Base-by-base conservation (phyloP, 2,329 filamentous ascomycete species). In the Cytospora paraplurivora region DNA sequence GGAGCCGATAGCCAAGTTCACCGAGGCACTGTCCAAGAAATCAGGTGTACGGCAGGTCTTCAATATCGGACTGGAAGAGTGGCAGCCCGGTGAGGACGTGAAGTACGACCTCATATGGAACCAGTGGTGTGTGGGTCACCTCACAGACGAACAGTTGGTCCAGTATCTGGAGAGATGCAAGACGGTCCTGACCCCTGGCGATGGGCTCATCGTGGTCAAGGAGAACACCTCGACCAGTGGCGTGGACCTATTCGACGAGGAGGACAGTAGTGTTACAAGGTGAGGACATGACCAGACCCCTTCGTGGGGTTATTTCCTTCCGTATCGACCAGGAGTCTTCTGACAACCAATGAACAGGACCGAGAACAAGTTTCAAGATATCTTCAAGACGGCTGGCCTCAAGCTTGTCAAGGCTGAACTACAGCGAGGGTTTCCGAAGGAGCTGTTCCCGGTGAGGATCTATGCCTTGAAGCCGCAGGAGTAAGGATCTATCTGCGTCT, bases 81-180 rank as follows among this genome's bases (percentile, higher is more conserved):
- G 91, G 91, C 64, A 69, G 12, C 79, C 82, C 0, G 76, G 70
- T 0, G 69, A 76, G 2, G 78, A 72, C 11, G 70, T 75, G 10
- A 73, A 76, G 56, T 97, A 97, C 75, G 89, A 93, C 72, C 75
- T 97, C 53, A 87, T 97, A 66, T 97, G 92, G 91, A 89, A 85
- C 59, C 93, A 97, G 75, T 97, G 93, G 93, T 97, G 93, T 75
- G 76, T 94, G 8, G 90, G 91, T 32, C 89, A 97, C 74, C 78
- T 97, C 61, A 92, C 85, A 0, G 92, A 97, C 72, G 76, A 76
- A 8, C 87, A 96, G 73, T 73, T 97, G 4, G 79, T 90, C 1
- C 78, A 77, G 2, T 96, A 88, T 71, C 76, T 97, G 17, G 69
- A 77, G 62, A 80, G 85, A 33, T 91, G 91, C 72, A 82, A 81